Conservation (phyloP, 116 monocot genomes). For the Zostera marina region DNA sequence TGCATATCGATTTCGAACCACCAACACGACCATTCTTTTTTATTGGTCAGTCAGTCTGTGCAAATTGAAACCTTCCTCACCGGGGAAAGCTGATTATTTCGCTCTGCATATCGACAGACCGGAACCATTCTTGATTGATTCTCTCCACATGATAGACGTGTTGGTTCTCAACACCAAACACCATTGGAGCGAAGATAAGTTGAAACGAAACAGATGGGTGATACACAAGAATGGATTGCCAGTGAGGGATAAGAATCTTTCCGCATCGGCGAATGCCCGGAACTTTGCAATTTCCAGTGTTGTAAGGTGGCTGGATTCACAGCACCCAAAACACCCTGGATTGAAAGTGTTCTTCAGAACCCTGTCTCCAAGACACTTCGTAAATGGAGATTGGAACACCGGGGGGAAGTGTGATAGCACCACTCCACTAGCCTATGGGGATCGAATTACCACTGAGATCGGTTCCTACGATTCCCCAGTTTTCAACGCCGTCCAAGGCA, state of each 20-base stretch:
- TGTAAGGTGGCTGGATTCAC: slow-evolving; percentile 41
- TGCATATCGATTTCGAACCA: slow-evolving; percentile 49
- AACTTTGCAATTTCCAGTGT: slow-evolving; percentile 38
- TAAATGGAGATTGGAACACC: slow-evolving; percentile 59
- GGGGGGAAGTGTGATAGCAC: slow-evolving; percentile 46
- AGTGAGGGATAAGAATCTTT: slow-evolving; percentile 15
- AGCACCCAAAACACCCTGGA: slow-evolving; percentile 18
- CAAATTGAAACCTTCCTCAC: slow-evolving; percentile 36
- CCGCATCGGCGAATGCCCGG: slow-evolving; percentile 24
- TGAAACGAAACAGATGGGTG: slow-evolving; percentile 37
- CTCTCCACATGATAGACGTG: slow-evolving; percentile 35
- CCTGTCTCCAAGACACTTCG: slow-evolving; percentile 50
- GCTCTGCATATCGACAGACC: slow-evolving; percentile 73
- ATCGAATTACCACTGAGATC: slow-evolving; percentile 21
- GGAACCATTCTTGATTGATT: slow-evolving; percentile 24
- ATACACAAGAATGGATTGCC: slow-evolving; percentile 34
- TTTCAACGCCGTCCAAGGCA: slow-evolving; percentile 33
- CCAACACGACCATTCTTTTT: slow-evolving; percentile 63
- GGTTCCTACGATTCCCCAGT: slow-evolving; percentile 23
- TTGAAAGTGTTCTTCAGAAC: slow-evolving; percentile 47
- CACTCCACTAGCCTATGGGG: slow-evolving; percentile 25
- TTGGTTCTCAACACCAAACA: slow-evolving; percentile 54
- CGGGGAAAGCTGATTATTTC: slow-evolving; percentile 23
- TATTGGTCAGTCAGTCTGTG: slow-evolving; percentile 75
- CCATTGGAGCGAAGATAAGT: slow-evolving; percentile 53